Base-by-base conservation (phyloP, 1,284 basidiomycete species). In the Mixia osmundae region DNA sequence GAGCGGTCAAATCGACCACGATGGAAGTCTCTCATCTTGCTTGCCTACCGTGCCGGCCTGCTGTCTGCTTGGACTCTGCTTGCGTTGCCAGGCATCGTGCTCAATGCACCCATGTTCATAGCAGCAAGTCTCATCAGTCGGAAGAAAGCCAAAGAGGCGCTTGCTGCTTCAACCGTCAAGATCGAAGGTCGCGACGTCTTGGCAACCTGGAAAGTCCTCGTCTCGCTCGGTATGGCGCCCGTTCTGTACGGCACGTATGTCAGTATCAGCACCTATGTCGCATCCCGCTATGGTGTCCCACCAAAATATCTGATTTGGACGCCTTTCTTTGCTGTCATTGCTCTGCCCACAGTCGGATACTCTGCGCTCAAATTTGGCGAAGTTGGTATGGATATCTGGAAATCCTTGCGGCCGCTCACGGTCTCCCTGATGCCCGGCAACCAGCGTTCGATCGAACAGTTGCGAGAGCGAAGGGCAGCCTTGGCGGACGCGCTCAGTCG, bases 291-390 rank as follows among this genome's bases (percentile, higher is more conserved):
- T 29, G 62, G 70, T 31, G 61, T 76, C 3, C 39, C 44, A 8
- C 46, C 70, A 22, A 61, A 62, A 41, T 77, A 73, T 63, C 67
- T 66, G 43, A 58, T 82, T 29, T 71, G 68, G 58, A 77, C 80
- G 6, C 89, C 91, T 0, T 63, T 89, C 46, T 57, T 80, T 25
- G 70, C 83, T 38, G 64, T 83, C 42, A 60, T 68, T 14, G 64
- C 71, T 2, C 59, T 97, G 26, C 91, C 91, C 5, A 69, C 76
- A 51, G 76, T 95, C 61, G 87, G 79, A 35, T 85, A 79, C 54
- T 83, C 83, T 6, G 80, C 89, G 8, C 67, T 99, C 44, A 95
- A 95, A 58, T 97, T 97, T 53, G 89, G 89, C 31, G 91, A 99
- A 57, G 91, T 89, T 14, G 91, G 91, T 25, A 76, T 95, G 70